These are phyloP conservation scores for Rosa persica DNA, from an alignment of 306 rosid genomes.

Conservation along the genomic window DNA sequence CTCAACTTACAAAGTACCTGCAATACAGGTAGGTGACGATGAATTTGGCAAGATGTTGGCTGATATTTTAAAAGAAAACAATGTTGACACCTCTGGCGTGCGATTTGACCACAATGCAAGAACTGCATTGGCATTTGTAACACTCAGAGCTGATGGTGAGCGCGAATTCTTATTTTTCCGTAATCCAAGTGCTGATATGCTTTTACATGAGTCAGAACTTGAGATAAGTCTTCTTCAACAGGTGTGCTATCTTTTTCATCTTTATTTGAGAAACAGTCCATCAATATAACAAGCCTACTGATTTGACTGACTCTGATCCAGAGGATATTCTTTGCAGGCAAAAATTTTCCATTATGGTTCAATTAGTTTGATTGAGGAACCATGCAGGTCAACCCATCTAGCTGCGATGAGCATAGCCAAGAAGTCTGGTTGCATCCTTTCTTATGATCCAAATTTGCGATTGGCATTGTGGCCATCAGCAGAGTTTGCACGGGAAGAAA, in stretches of 20 bases:
- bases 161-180: constrained; percentile 89
- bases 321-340: constrained; percentile 52
- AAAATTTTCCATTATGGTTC: constrained; percentile 87
- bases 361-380: constrained; percentile 91
- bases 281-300: not conserved
- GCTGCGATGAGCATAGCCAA: constrained; percentile 79
- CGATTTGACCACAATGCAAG: constrained; percentile 77
- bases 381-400: constrained; percentile 76
- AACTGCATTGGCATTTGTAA: constrained; percentile 86
- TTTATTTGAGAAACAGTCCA: not conserved
- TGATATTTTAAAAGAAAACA: constrained; percentile 63
- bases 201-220: constrained; percentile 76
- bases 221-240: constrained; percentile 55
- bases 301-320: constrained; percentile 11
- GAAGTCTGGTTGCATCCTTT: constrained; percentile 73
- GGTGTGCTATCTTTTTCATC: constrained; percentile 37
- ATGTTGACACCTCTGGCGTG: constrained; percentile 69
- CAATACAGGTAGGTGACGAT: constrained; percentile 82
- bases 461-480: constrained; percentile 84
- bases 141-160: constrained; percentile 88
- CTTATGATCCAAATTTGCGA: constrained; percentile 92
- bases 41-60: constrained; percentile 82
- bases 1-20: not conserved
- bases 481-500: constrained; percentile 67
- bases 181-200: constrained; percentile 97